Evolutionary conservation across 1,139 yeast genomes (phyloP).

Genomic region (Debaryomycetaceae sp.): DNA sequence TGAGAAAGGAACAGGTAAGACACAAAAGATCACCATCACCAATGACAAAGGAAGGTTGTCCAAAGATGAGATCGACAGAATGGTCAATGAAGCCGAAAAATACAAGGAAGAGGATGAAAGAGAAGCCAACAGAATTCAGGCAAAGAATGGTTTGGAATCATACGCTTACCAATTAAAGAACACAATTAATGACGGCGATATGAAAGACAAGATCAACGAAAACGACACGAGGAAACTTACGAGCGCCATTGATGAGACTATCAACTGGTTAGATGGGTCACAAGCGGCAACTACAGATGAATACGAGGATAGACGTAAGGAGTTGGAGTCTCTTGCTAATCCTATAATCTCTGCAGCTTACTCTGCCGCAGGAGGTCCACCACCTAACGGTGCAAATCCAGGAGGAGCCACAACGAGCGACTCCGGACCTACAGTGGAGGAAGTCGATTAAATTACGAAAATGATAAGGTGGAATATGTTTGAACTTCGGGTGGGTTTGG

Average conservation of each 20-base stretch:
- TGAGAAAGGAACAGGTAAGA: slow-evolving; percentile 82
- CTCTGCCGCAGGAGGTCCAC: slow-evolving; percentile 50
- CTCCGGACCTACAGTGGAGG: slow-evolving; percentile 69
- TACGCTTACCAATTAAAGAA: slow-evolving; percentile 82
- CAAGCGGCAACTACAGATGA: slow-evolving; percentile 53
- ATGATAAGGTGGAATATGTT: background rate
- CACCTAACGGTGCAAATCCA: slow-evolving; percentile 18
- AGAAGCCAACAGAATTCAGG: slow-evolving; percentile 33
- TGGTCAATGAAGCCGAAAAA: slow-evolving; percentile 38
- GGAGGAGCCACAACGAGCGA: slow-evolving; percentile 45
- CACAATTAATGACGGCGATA: slow-evolving; percentile 41
- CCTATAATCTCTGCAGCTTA: slow-evolving; percentile 66
- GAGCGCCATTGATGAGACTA: slow-evolving; percentile 42
- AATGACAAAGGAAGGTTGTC: slow-evolving; percentile 39
- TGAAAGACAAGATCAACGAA: slow-evolving; percentile 45
- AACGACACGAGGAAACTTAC: slow-evolving; percentile 43
- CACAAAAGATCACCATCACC: slow-evolving; percentile 36
- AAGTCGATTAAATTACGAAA: slow-evolving; percentile 49
- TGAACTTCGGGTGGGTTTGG: background rate
- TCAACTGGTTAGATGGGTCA: slow-evolving; percentile 48
- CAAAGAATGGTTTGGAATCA: slow-evolving; percentile 79
- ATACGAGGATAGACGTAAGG: slow-evolving; percentile 61
- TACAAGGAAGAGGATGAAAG: slow-evolving; percentile 34
- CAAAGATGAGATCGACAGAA: slow-evolving; percentile 36
- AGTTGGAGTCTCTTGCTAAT: slow-evolving; percentile 60